Conservation (phyloP, 2,329 filamentous ascomycete genomes). For the Stylonectria norvegica region DNA sequence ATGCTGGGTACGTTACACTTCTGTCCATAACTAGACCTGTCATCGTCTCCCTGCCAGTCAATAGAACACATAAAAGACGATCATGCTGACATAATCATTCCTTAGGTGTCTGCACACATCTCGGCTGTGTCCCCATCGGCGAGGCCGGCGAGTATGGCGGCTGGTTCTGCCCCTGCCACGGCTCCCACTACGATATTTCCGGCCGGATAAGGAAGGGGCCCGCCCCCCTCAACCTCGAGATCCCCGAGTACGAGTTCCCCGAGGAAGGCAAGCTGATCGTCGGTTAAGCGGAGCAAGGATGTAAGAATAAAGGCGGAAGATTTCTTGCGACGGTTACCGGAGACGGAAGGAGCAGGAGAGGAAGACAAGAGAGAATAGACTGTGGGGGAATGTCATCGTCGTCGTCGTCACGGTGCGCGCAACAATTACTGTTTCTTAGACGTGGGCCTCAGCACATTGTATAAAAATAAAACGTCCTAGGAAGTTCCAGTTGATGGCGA, state of each 20-base stretch:
- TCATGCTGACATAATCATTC: conserved; percentile 10
- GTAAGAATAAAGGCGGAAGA: conserved; percentile 25
- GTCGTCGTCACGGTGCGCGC: conserved; percentile 24
- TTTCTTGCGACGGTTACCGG: conserved; percentile 8
- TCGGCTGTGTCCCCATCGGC: conserved; percentile 98
- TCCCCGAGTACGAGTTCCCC: conserved; percentile 88
- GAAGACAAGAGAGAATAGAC: conserved; percentile 19
- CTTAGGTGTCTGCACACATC: conserved; percentile 95
- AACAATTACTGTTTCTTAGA: conserved; percentile 34
- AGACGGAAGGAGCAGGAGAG: neutral
- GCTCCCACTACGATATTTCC: conserved; percentile 99
- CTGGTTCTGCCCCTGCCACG: conserved; percentile 99
- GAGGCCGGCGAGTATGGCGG: conserved; percentile 97
- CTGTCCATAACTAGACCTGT: neutral
- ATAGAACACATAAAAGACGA: neutral
- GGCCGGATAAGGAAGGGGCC: conserved; percentile 97
- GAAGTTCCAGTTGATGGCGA: conserved; percentile 24
- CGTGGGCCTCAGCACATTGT: conserved; percentile 35
- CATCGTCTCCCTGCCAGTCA: too few species aligned
- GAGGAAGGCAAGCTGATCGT: conserved; percentile 86
- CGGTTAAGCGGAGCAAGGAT: conserved; percentile 62
- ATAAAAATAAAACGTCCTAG: conserved; percentile 38
- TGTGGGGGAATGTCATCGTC: conserved; percentile 15
- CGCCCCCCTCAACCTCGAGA: conserved; percentile 94
- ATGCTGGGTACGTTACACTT: conserved; percentile 73